phyloP scores from a whole-genome alignment of 2,329 filamentous ascomycete genomes.

The Botrytis fabae region DNA sequence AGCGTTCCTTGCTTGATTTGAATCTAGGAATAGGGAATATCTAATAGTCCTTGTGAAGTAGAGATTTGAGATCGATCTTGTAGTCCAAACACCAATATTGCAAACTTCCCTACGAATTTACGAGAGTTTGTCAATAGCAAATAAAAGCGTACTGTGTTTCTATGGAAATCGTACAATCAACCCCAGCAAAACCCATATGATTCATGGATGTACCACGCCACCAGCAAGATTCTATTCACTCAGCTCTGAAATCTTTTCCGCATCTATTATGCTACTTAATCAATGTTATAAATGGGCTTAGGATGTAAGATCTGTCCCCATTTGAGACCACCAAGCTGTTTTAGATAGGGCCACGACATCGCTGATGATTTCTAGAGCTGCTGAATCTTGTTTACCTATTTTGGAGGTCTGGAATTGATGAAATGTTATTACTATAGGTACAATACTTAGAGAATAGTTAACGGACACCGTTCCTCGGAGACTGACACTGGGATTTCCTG shows the following conservation, averaged over 20 bases:
- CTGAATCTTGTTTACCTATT: too few relatives aligned
- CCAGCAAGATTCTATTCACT: background rate
- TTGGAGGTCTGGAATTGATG: background rate
- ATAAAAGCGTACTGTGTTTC: too few relatives aligned
- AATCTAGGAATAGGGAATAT: background rate
- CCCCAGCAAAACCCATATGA: background rate
- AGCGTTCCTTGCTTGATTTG: background rate
- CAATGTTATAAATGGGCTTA: background rate
- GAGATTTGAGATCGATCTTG: background rate
- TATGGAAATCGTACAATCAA: background rate
- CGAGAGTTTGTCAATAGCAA: background rate
- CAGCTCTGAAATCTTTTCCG: background rate
- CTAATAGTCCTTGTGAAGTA: background rate
- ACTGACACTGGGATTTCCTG: too few relatives aligned
- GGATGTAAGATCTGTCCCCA: background rate
- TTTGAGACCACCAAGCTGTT: background rate
- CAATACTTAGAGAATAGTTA: background rate
- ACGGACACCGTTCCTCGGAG: fast-evolving
- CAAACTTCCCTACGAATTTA: background rate
- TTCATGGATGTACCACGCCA: background rate
- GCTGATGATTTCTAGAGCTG: background rate
- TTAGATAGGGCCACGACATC: background rate
- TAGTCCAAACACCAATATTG: background rate
- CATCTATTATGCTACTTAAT: too few relatives aligned
- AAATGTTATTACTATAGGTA: background rate